Evolutionary conservation across 208 protist genomes (phyloP), one percentile per base, ranked within the genome.

Genomic region (Strigomonas culicis): DNA sequence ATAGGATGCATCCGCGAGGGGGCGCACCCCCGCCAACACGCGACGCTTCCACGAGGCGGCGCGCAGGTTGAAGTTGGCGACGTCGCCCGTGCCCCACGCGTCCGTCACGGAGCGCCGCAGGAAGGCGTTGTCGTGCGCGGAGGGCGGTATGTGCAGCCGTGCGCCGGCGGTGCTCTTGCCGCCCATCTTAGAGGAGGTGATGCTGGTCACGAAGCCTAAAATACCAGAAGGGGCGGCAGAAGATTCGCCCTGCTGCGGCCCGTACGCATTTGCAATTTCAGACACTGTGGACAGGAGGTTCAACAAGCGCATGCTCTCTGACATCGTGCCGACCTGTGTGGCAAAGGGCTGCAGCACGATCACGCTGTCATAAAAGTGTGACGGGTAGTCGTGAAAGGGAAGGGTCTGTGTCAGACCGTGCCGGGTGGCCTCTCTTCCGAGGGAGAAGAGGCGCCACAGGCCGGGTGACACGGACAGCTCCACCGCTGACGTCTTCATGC

Each of bases 31-130:
- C 31, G 63, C 39, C 0, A 74, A 58, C 22, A 84, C 30, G 24
- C 76, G 72, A 56, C 78, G 66, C 61, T 65, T 74, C 83, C 83
- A 89, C 50, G 76, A 76, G 8, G 61, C 44, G 17, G 51, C 55
- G 49, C 63, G 71, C 57, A 66, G 21, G 36, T 52, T 24, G 74
- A 72, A 69, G 44, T 41, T 41, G 17, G 61, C 46, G 19, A 65
- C 60, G 24, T 46, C 55, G 0, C 63, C 21, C 24, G 66, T 36
- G 32, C 65, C 31, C 30, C 49, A 22, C 19, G 13, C 44, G 56
- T 44, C 39, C 11, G 8, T 15, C 11, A 44, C 52, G 41, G 68
- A 44, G 11, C 39, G 28, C 13, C 60, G 30, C 6, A 15, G 27
- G 27, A 46, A 66, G 31, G 66, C 10, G 2, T 15, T 32, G 28